Conservation (phyloP, 1,284 basidiomycete species). For the Cryptococcus deneoformans region DNA sequence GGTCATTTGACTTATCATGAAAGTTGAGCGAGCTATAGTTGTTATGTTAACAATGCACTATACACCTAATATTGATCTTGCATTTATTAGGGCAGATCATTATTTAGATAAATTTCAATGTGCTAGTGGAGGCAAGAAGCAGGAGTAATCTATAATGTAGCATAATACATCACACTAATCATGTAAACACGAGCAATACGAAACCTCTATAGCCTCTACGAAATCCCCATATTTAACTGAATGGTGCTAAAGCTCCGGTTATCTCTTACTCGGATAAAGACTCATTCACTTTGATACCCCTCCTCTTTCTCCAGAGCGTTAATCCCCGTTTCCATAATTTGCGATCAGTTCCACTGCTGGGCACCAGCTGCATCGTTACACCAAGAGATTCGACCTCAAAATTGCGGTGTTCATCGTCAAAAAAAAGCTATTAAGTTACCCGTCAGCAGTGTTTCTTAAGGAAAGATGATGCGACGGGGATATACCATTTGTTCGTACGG, state of each 20-base stretch:
- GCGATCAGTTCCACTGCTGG: slow-evolving; percentile 30
- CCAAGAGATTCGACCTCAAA: slow-evolving; percentile 70
- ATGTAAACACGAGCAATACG: no score
- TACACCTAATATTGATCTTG: no score
- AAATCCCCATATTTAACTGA: no score
- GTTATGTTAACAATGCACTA: no score
- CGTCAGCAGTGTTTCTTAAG: neutral
- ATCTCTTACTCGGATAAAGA: neutral
- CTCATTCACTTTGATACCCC: slow-evolving; percentile 10
- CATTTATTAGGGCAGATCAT: no score
- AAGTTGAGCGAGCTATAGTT: no score
- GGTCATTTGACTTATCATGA: no score
- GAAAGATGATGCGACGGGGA: neutral
- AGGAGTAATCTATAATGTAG: no score
- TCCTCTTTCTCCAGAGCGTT: slow-evolving; percentile 31
- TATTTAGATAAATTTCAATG: no score
- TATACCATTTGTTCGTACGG: slow-evolving; percentile 77
- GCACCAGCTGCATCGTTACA: slow-evolving; percentile 61
- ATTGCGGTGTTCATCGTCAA: slow-evolving; percentile 76
- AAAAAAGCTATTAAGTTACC: slow-evolving; percentile 57
- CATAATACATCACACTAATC: no score
- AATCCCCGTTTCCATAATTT: slow-evolving; percentile 32
- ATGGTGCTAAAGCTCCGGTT: neutral
- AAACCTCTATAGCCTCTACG: no score
- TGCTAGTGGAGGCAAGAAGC: no score